Percentiles rank a stretch among this genome's conserved stretches.
phyloP scores from a whole-genome alignment of 805 yeast species.

The Schwanniomyces vanrijiae region DNA sequence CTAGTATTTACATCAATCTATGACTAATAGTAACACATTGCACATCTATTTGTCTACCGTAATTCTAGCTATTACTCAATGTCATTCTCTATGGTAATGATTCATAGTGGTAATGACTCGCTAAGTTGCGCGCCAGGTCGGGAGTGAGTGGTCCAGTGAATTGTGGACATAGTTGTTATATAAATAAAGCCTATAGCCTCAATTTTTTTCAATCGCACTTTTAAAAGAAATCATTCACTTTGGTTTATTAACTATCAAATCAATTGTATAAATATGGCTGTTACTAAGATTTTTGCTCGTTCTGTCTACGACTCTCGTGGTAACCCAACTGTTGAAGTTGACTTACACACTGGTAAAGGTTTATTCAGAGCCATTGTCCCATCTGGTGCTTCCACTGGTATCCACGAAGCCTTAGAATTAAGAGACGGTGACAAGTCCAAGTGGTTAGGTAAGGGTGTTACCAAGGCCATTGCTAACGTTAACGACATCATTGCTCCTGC shows the following conservation, averaged over 20 bases:
- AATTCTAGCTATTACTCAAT: no score
- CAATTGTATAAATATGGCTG: constrained; percentile 57
- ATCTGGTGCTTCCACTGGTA: constrained; percentile 99
- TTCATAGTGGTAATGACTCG: constrained; percentile 1
- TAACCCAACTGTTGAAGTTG: constrained; percentile 99
- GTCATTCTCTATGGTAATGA: background rate
- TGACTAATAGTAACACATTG: no score
- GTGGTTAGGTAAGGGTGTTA: constrained; percentile 99
- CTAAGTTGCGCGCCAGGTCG: constrained; percentile 19
- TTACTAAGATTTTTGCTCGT: constrained; percentile 87
- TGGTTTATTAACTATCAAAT: background rate
- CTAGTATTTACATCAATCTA: no score
- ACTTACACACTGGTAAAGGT: constrained; percentile 89
- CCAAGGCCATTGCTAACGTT: constrained; percentile 95
- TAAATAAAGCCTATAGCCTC: constrained; percentile 3
- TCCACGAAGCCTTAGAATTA: constrained; percentile 97
- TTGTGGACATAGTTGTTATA: constrained; percentile 2
- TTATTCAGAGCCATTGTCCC: constrained; percentile 97
- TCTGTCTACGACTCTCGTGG: constrained; percentile 99
- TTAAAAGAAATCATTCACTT: background rate
- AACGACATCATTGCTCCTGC: constrained; percentile 96
- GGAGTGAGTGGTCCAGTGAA: constrained; percentile 25
- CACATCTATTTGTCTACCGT: no score
- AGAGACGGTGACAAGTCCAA: constrained; percentile 97
- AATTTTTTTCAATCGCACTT: background rate